A percentile compares a stretch with the other conserved stretches of the same genome.
Evolutionary conservation across 2,329 filamentous ascomycete species (phyloP).

Genomic region (Aspergillus glaucus): DNA sequence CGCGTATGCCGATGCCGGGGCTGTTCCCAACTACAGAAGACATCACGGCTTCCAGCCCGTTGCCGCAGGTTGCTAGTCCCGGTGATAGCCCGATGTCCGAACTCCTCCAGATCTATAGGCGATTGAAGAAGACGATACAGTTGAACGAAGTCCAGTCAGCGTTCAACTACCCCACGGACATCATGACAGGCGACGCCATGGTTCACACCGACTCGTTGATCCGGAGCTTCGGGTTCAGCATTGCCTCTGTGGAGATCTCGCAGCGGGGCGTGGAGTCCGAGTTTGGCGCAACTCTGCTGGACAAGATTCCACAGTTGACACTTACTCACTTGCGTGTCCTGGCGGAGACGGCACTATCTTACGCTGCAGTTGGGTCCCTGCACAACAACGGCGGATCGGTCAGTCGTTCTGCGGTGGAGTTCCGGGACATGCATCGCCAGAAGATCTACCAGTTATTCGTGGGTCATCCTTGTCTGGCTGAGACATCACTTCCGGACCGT

Average conservation of each 20-base stretch:
- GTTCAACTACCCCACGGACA: constrained; percentile 39
- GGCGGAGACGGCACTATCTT: constrained; percentile 81
- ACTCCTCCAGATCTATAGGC: constrained; percentile 50
- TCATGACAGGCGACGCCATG: constrained; percentile 41
- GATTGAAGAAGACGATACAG: constrained; percentile 50
- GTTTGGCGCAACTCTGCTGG: constrained; percentile 67
- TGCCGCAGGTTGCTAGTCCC: constrained; percentile 23
- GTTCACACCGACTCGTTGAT: constrained; percentile 41
- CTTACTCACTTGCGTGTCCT: constrained; percentile 83
- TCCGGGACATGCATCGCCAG: constrained; percentile 59
- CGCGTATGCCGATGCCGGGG: constrained; percentile 33
- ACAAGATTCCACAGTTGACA: constrained; percentile 75
- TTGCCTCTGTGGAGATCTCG: constrained; percentile 83
- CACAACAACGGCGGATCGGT: constrained; percentile 54
- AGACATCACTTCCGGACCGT: constrained; percentile 27
- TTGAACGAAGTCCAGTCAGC: constrained; percentile 45
- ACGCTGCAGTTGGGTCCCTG: constrained; percentile 69
- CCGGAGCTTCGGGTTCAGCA: constrained; percentile 66
- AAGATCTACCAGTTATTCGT: constrained; percentile 74
- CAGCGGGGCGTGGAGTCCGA: constrained; percentile 77
- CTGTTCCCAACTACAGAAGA: constrained; percentile 33
- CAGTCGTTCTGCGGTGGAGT: constrained; percentile 55
- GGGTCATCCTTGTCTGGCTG: constrained; percentile 40
- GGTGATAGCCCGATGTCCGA: constrained; percentile 37
- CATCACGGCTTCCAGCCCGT: constrained; percentile 21